A percentile compares a stretch with the other conserved stretches of the same genome.
Conservation (phyloP, 169 alveolate genomes). For the Cystoisospora suis region DNA sequence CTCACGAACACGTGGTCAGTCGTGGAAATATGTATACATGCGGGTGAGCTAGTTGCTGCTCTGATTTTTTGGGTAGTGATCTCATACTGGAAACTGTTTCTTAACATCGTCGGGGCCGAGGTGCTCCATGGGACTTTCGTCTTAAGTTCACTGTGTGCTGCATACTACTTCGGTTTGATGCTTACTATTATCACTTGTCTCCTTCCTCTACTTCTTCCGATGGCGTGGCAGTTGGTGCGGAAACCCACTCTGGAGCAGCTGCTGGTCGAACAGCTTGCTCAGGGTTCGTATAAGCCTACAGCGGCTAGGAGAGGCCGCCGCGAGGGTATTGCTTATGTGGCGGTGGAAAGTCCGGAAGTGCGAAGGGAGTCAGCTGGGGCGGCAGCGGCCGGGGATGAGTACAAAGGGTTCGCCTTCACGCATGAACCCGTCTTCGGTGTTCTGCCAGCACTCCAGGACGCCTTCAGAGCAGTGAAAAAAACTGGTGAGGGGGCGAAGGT, state of each 20-base stretch:
- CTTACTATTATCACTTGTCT: conserved; percentile 67
- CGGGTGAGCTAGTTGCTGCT: conserved; percentile 66
- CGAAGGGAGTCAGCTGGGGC: neutral
- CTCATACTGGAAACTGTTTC: conserved; percentile 68
- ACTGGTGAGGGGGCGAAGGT: conserved; percentile 26
- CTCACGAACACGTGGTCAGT: conserved; percentile 75
- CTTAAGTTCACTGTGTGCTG: conserved; percentile 65
- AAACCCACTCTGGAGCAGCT: conserved; percentile 77
- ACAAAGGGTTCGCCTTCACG: conserved; percentile 37
- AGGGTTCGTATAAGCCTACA: conserved; percentile 58
- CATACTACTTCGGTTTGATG: conserved; percentile 66
- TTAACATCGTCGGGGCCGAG: conserved; percentile 74
- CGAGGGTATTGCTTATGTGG: conserved; percentile 13
- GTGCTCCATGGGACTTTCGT: conserved; percentile 76
- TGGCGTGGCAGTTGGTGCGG: conserved; percentile 68
- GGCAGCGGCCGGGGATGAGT: neutral
- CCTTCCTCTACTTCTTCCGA: conserved; percentile 69
- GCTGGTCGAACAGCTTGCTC: conserved; percentile 69
- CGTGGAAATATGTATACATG: conserved; percentile 64
- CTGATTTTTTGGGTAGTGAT: conserved; percentile 71
- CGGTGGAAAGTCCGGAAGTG: conserved; percentile 17
- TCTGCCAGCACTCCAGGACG: conserved; percentile 28
- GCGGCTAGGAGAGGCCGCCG: neutral
- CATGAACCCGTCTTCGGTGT: conserved; percentile 24
- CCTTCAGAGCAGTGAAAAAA: neutral